Evolutionary conservation across 768 basidiomycete species (phyloP), one percentile per base, ranked within the genome.

Genomic region (Boletus reticulatus): DNA sequence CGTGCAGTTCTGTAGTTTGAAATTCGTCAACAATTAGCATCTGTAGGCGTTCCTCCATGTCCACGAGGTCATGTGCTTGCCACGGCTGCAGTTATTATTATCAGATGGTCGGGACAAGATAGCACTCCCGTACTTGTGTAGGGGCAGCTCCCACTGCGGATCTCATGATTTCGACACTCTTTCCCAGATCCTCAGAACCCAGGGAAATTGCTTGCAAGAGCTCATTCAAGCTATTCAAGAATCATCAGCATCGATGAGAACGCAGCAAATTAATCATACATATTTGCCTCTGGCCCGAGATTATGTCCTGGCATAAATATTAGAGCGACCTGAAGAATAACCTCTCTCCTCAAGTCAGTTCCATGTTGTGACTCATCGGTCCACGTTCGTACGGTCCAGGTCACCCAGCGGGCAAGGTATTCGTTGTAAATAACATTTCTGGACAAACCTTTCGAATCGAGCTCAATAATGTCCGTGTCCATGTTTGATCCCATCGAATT

Each of bases 391-490:
- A 80, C 67, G 31, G 76, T 73, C 89, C 90, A 92, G 20, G 76
- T 72, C 5, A 73, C 80, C 91, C 91, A 93, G 50, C 82, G 80
- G 12, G 86, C 84, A 11, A 91, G 72, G 60, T 84, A 87, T 52
- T 76, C 70, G 43, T 79, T 75, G 63, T 84, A 84, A 1, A 83
- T 76, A 8, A 67, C 50, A 63, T 81, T 80, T 31, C 41, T 57
- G 37, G 64, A 64, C 20, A 60, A 59, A 47, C 36, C 57, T 46
- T 61, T 56, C 48, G 41, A 38, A 45, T 62, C 66, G 3, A 64
- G 36, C 39, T 66, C 56, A 46, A 67, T 56, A 13, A 59, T 39
- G 37, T 66, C 52, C 12, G 36, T 37, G 19, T 67, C 62, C 36
- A 36, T 17, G 9, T 62, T 48, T 43, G 64, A 48, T 22, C 29